phyloP scores from a whole-genome alignment of 1,284 basidiomycete species.

The Ustilago hordei region DNA sequence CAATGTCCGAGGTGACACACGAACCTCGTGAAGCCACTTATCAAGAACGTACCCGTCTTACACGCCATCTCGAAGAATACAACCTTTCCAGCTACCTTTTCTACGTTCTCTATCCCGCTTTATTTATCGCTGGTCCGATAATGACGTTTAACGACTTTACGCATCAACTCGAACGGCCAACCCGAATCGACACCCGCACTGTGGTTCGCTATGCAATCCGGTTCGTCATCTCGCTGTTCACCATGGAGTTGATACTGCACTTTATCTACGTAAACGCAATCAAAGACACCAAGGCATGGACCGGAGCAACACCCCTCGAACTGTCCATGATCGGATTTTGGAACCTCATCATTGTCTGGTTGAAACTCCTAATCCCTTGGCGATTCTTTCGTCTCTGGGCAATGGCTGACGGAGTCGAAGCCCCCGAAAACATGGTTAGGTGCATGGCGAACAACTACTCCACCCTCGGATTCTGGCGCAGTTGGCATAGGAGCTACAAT shows the following conservation, averaged over 20 bases:
- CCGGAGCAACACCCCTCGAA: conserved; percentile 80
- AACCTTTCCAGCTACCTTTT: conserved; percentile 76
- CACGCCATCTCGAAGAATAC: conserved; percentile 72
- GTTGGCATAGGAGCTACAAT: conserved; percentile 97
- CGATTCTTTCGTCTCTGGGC: conserved; percentile 97
- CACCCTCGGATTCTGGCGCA: conserved; percentile 90
- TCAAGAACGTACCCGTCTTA: conserved; percentile 36
- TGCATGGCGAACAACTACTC: conserved; percentile 99
- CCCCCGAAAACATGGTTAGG: conserved; percentile 98
- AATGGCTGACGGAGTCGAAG: conserved; percentile 86
- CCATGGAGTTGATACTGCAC: conserved; percentile 92
- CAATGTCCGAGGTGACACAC: conserved; percentile 15
- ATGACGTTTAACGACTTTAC: conserved; percentile 95
- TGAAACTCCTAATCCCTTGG: conserved; percentile 98
- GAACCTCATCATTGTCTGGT: conserved; percentile 96
- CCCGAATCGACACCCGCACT: conserved; percentile 44
- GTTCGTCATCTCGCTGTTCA: conserved; percentile 79
- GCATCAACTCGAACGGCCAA: conserved; percentile 77
- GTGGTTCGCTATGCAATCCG: conserved; percentile 77
- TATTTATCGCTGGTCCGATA: conserved; percentile 96
- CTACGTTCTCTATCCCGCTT: conserved; percentile 88
- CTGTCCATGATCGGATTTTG: conserved; percentile 95
- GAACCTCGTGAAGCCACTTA: conserved; percentile 28
- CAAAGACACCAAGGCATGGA: conserved; percentile 83
- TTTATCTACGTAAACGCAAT: conserved; percentile 97